Base-by-base conservation (phyloP, 2,329 filamentous ascomycete genomes). In the Aspergillus udagawae region DNA sequence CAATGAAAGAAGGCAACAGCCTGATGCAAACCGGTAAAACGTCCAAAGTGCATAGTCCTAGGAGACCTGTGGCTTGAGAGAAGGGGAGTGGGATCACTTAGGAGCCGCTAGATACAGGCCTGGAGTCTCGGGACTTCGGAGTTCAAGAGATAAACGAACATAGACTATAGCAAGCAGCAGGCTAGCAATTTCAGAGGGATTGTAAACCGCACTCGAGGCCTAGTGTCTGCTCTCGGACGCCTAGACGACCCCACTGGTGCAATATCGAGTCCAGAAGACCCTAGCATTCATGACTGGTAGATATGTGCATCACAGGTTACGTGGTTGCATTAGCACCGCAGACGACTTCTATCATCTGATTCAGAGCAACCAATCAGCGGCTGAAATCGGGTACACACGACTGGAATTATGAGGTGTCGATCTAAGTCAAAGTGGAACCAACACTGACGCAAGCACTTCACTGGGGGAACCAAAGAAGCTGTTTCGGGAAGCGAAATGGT, bases 271-370 rank as follows among this genome's bases (percentile, higher is more conserved):
- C 21, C 23, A 14, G 44, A 47, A 9, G 42, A 45, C 49, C 50
- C 28, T 49, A 29, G 32, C 42, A 41, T 21, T 21, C 50, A 55
- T 57, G 52, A 57, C 52, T 60, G 54, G 52, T 38, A 17, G 14
- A 38, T 28, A 47, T 35, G 49, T 48, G 44, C 27, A 51, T 60
- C 52, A 49, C 47, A 25, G 32, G 51, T 45, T 63, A 62, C 62
- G 60, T 62, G 32, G 49, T 49, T 61, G 64, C 63, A 62, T 63
- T 66, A 63, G 62, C 50, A 59, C 58, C 62, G 64, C 64, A 65
- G 56, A 38, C 38, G 25, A 47, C 32, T 58, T 53, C 48, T 52
- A 63, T 66, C 64, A 66, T 60, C 64, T 66, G 64, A 66, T 63
- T 49, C 29, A 14, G 29, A 41, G 17, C 28, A 27, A 42, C 57